phyloP scores from a whole-genome alignment of 306 rosid genomes.

The Astragalus membranaceus region DNA sequence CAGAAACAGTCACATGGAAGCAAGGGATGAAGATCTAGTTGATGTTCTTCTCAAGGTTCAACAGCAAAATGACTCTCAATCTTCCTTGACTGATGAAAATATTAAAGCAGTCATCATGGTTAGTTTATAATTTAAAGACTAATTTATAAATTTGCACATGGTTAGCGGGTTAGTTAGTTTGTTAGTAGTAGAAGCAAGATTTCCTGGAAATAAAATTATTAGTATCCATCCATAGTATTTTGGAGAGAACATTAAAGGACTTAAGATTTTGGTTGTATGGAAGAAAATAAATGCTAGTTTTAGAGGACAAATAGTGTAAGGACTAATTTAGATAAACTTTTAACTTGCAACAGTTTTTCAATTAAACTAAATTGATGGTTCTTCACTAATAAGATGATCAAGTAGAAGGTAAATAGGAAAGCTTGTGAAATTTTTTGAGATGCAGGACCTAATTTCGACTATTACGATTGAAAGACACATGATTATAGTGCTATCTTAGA shows the following conservation, averaged over 20 bases:
- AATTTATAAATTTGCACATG: neutral
- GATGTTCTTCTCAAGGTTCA: constrained; percentile 29
- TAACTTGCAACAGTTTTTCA: no score
- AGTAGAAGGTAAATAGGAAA: no score
- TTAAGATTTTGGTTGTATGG: no score
- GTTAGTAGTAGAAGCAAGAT: neutral
- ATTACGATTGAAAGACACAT: no score
- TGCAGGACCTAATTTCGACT: no score
- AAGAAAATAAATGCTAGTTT: no score
- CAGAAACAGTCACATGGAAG: neutral
- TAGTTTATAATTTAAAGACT: neutral
- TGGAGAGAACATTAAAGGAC: neutral
- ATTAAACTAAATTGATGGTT: no score
- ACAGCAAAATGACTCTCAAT: neutral
- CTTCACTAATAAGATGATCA: no score
- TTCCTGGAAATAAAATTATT: neutral
- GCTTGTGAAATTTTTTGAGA: no score
- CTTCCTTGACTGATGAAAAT: neutral
- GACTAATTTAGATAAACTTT: no score
- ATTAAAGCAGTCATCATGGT: constrained; percentile 26
- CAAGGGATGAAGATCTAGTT: constrained; percentile 11
- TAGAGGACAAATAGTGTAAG: no score
- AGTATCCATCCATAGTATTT: neutral
- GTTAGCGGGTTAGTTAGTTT: neutral
- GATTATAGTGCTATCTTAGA: no score